A percentile compares a stretch with the other conserved stretches of the same genome.
Evolutionary conservation across 1,284 basidiomycete genomes (phyloP).

Genomic region (Bondarzewia mesenterica): DNA sequence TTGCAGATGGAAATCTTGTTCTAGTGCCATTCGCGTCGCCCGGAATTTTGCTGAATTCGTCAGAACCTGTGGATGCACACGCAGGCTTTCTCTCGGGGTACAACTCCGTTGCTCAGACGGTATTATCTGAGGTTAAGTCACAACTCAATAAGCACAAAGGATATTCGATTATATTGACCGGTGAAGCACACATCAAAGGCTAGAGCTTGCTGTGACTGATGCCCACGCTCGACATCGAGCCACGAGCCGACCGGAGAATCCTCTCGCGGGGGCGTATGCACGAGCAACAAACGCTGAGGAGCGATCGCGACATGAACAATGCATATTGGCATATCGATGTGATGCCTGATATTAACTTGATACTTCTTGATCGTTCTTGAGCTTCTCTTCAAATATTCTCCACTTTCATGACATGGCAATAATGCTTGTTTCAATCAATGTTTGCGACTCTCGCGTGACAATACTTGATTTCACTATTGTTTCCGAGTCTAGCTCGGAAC

Average conservation of each 20-base stretch:
- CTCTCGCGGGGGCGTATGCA: constrained; percentile 55
- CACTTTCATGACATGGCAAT: too few species aligned
- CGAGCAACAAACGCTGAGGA: constrained; percentile 47
- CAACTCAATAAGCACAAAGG: constrained; percentile 12
- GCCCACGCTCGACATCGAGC: constrained; percentile 15
- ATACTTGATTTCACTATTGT: too few species aligned
- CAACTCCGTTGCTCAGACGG: constrained; percentile 15
- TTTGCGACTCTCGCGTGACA: too few species aligned
- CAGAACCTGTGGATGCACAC: constrained; percentile 11
- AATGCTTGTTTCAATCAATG: too few species aligned
- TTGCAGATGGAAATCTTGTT: constrained; percentile 12
- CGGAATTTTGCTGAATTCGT: constrained; percentile 11
- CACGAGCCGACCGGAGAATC: constrained; percentile 16
- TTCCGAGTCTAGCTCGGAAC: too few species aligned
- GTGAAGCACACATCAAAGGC: too few species aligned
- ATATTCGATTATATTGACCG: constrained; percentile 10
- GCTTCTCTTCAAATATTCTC: too few species aligned
- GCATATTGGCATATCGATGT: too few species aligned
- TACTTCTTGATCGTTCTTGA: too few species aligned
- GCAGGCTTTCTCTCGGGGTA: constrained; percentile 18
- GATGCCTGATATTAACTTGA: too few species aligned
- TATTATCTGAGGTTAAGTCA: constrained; percentile 10
- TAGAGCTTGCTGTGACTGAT: not conserved
- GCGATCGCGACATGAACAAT: constrained; percentile 1
- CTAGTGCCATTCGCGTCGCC: constrained; percentile 19